Evolutionary conservation across 2,329 filamentous ascomycete genomes (phyloP).

Genomic region (Botrytis elliptica): DNA sequence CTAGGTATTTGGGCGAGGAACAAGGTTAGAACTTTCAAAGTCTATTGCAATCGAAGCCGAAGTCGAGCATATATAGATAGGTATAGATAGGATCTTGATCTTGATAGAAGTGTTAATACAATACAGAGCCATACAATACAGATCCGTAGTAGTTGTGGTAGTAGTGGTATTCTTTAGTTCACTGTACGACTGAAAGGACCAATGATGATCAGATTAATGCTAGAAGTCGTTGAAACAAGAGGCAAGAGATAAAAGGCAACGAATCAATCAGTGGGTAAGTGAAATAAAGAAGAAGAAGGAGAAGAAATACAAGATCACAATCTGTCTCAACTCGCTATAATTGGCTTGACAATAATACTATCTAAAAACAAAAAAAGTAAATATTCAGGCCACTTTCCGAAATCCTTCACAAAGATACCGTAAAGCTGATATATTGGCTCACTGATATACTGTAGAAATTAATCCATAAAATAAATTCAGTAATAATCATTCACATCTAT

Average conservation of each 20-base stretch:
- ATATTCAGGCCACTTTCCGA: neutral
- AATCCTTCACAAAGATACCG: neutral
- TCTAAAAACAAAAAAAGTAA: neutral
- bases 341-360: neutral
- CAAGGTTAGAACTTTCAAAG: neutral
- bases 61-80: neutral
- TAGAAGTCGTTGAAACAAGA: neutral
- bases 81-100: neutral
- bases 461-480: neutral
- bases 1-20: neutral
- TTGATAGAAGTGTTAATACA: neutral
- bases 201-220: neutral
- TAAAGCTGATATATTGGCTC: neutral
- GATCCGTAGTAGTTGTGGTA: neutral
- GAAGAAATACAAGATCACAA: neutral
- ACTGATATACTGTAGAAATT: neutral
- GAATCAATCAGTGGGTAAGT: neutral
- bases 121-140: neutral
- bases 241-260: neutral
- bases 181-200: neutral
- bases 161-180: neutral
- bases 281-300: neutral
- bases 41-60: neutral
- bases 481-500: accelerated
- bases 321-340: neutral